These are phyloP conservation scores for Russula abietina DNA, from an alignment of 768 basidiomycete species.

Conservation along the genomic window DNA sequence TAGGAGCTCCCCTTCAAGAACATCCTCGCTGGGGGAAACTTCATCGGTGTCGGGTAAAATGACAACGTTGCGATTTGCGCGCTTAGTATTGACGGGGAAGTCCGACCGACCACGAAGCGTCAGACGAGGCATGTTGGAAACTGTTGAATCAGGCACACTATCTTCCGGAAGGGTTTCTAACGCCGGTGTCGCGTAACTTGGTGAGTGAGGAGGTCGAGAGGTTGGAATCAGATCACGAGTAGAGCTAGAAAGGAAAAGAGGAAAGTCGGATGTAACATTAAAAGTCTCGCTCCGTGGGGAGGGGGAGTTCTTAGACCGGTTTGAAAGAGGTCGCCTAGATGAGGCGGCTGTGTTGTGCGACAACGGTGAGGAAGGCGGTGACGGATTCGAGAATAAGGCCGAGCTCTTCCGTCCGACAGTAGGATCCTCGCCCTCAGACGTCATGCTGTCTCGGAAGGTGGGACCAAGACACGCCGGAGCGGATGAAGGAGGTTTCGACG, in stretches of 20 bases:
- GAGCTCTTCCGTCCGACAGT: not conserved
- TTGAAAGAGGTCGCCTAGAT: not conserved
- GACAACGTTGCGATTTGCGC: constrained; percentile 28
- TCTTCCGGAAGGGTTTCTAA: constrained; percentile 51
- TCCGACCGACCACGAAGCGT: constrained; percentile 27
- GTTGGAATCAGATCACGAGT: constrained; percentile 19
- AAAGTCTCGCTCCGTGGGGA: constrained; percentile 4
- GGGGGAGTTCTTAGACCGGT: not conserved
- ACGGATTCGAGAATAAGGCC: not conserved
- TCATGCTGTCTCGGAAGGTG: not conserved
- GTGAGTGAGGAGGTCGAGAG: constrained; percentile 16
- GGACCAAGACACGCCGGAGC: constrained; percentile 3
- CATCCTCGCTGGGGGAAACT: constrained; percentile 10
- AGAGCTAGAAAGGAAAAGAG: constrained; percentile 21
- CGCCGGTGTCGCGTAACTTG: constrained; percentile 18
- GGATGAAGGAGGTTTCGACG: not conserved
- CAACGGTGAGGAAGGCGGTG: not conserved
- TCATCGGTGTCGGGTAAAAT: constrained; percentile 24
- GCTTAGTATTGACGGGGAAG: constrained; percentile 24
- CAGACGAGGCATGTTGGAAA: constrained; percentile 17
- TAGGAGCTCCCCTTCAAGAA: constrained; percentile 10
- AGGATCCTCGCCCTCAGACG: constrained; percentile 3
- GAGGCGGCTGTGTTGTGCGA: not conserved
- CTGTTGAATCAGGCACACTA: constrained; percentile 34
- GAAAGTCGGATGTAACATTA: constrained; percentile 24